Conservation (phyloP, 2,329 filamentous ascomycete genomes). For the Fusarium tanahbumbuense region DNA sequence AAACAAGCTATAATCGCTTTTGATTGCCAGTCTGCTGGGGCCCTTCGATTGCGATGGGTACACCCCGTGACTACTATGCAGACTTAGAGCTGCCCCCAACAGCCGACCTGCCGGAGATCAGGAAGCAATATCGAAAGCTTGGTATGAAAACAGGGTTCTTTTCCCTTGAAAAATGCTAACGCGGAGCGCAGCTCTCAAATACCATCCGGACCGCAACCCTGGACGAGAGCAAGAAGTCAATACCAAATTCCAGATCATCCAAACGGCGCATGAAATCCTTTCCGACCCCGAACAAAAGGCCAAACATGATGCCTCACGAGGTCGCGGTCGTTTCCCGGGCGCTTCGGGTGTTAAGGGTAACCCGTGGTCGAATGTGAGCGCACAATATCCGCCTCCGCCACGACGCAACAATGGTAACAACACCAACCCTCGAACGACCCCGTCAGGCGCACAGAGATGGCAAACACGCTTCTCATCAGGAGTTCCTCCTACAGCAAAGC, state of each 20-base stretch:
- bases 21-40: slow-evolving; percentile 15
- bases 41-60: slow-evolving; percentile 48
- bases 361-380: slow-evolving; percentile 64
- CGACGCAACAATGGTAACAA: slow-evolving; percentile 49
- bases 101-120: slow-evolving; percentile 80
- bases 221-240: slow-evolving; percentile 84
- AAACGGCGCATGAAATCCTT: slow-evolving; percentile 83
- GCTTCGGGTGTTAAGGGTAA: slow-evolving; percentile 68
- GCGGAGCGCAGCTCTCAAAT: slow-evolving; percentile 73
- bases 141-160: slow-evolving; percentile 59
- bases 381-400: slow-evolving; percentile 64
- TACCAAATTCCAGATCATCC: slow-evolving; percentile 86
- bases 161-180: slow-evolving; percentile 41
- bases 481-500: slow-evolving; percentile 58
- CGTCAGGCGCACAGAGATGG: slow-evolving; percentile 59
- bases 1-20: slow-evolving; percentile 2
- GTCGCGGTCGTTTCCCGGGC: slow-evolving; percentile 56
- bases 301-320: slow-evolving; percentile 64
- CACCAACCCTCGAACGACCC: slow-evolving; percentile 26
- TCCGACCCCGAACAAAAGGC: slow-evolving; percentile 62
- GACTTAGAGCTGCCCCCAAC: slow-evolving; percentile 78
- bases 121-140: slow-evolving; percentile 87
- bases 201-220: slow-evolving; percentile 89
- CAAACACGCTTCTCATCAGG: slow-evolving; percentile 56
- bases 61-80: slow-evolving; percentile 81